These are phyloP conservation scores for Santalum album DNA, from an alignment of 164 flowering plant genomes.

Conservation along the genomic window DNA sequence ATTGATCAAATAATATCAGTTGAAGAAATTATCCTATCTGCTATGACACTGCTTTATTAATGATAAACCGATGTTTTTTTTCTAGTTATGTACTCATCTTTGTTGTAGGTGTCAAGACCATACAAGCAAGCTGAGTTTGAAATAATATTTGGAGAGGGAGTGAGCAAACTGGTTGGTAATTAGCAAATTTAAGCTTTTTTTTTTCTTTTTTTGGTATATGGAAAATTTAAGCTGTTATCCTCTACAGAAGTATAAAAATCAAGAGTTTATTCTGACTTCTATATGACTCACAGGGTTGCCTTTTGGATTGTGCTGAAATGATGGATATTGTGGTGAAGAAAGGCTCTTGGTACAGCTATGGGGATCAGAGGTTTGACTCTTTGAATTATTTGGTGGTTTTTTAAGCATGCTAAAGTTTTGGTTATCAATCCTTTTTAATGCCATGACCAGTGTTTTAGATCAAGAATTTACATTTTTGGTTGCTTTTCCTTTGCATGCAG, in stretches of 20 bases:
- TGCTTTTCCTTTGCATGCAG: not conserved
- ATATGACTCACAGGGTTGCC: constrained; percentile 60
- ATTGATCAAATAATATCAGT: too few relatives aligned
- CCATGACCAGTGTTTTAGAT: too few relatives aligned
- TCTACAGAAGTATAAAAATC: too few relatives aligned
- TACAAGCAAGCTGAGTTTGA: constrained; percentile 98
- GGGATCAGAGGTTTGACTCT: constrained; percentile 67
- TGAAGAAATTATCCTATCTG: too few relatives aligned
- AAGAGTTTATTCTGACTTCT: too few relatives aligned
- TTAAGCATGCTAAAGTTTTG: not conserved
- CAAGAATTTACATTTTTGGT: not conserved
- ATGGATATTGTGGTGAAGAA: constrained; percentile 71
- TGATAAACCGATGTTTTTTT: too few relatives aligned
- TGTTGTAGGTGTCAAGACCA: constrained; percentile 84
- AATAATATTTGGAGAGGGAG: constrained; percentile 95
- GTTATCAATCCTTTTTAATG: not conserved
- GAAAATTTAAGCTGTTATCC: too few relatives aligned
- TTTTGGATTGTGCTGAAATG: constrained; percentile 91
- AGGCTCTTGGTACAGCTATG: constrained; percentile 97
- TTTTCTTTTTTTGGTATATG: too few relatives aligned
- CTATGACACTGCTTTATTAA: too few relatives aligned
- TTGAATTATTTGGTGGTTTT: not conserved
- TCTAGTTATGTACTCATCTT: too few relatives aligned
- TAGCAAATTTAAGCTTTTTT: not conserved
- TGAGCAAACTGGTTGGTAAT: constrained; percentile 70